Evolutionary conservation across 2,329 filamentous ascomycete genomes (phyloP), one percentile per base, ranked within the genome.

Genomic region (Ascocoryne sarcoides): DNA sequence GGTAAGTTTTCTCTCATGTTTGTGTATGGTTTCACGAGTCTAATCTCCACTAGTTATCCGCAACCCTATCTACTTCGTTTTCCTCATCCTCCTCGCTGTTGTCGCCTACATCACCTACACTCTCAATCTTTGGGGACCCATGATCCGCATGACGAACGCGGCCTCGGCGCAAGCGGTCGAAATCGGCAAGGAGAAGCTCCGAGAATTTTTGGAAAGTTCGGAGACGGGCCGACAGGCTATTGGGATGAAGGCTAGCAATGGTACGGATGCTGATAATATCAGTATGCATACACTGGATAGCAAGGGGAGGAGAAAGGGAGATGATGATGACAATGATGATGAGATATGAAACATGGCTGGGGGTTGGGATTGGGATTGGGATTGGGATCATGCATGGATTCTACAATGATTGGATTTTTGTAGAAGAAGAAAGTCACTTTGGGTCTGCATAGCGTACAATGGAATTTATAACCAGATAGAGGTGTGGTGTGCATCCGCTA

Each of bases 81-180:
- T 96, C 56, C 70, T 96, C 43, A 77, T 95, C 55, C 64, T 96
- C 37, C 65, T 83, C 31, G 80, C 71, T 9, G 75, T 83, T 39
- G 88, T 76, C 41, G 84, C 83, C 3, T 98, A 96, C 56, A 71
- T 95, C 19, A 92, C 89, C 3, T 95, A 92, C 65, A 89, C 80
- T 23, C 80, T 98, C 51, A 96, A 96, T 61, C 77, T 98, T 12
- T 89, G 94, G 67, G 92, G 92, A 1, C 92, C 92, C 0, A 96
- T 98, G 71, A 70, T 93, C 53, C 88, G 93, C 59, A 95, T 98
- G 86, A 76, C 79, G 50, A 92, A 92, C 53, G 92, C 92, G 10
- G 92, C 92, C 3, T 82, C 79, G 35, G 73, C 74, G 47, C 92
- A 98, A 65, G 92, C 85, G 5, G 57, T 95, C 20, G 87, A 94